Conservation (phyloP, 2,329 filamentous ascomycete genomes). For the Blastomyces parvus region DNA sequence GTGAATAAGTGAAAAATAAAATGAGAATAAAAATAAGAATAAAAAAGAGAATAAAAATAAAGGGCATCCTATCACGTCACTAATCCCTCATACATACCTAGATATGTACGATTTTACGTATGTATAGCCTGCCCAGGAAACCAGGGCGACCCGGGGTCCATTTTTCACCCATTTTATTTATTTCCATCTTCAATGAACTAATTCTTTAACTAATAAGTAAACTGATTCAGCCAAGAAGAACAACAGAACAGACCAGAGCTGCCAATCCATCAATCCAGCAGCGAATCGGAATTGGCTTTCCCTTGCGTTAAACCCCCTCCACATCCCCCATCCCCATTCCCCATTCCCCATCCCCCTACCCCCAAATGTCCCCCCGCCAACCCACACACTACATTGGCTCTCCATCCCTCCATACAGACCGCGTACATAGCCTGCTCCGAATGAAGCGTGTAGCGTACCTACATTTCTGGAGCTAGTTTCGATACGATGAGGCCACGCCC, state of each 20-base stretch:
- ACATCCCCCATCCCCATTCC: neutral
- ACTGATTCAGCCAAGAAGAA: neutral
- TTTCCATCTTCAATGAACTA: too few species aligned
- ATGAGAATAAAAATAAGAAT: too few species aligned
- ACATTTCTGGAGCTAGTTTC: too few species aligned
- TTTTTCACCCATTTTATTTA: neutral
- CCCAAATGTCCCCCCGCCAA: too few species aligned
- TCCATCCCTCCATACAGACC: neutral
- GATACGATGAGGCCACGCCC: neutral
- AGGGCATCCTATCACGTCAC: conserved; percentile 4
- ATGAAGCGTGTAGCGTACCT: conserved; percentile 1
- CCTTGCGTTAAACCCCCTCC: neutral
- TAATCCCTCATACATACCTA: too few species aligned
- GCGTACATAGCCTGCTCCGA: neutral
- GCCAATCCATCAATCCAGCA: neutral
- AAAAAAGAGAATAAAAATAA: too few species aligned
- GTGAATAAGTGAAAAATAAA: too few species aligned
- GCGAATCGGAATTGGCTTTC: neutral
- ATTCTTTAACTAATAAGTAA: neutral
- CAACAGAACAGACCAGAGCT: neutral
- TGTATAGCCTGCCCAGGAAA: too few species aligned
- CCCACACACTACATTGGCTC: too few species aligned
- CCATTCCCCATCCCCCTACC: too few species aligned
- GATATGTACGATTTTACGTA: too few species aligned
- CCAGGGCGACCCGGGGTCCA: too few species aligned